Conservation (phyloP, 2,329 filamentous ascomycete genomes). For the Botryotinia narcissicola region DNA sequence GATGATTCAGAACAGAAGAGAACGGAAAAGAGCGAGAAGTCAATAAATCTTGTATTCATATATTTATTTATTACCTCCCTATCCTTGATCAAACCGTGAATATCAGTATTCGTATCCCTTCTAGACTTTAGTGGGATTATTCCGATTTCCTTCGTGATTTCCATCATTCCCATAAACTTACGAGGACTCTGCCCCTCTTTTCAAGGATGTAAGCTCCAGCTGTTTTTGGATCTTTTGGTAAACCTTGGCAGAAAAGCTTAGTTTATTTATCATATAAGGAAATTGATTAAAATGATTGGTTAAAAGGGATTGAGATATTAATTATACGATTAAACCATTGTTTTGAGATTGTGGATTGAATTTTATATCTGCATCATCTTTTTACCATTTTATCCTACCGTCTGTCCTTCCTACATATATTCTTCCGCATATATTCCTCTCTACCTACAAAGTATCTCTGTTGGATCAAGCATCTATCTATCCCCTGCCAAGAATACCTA, state of each 20-base stretch:
- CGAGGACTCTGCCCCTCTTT: background rate
- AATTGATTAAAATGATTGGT: background rate
- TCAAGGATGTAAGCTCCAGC: conserved; percentile 1
- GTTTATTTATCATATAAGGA: background rate
- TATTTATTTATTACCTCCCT: background rate
- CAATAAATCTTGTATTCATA: background rate
- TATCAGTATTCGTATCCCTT: background rate
- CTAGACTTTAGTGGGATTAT: background rate
- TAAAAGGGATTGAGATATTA: background rate
- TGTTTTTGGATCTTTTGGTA: background rate
- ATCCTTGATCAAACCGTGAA: background rate
- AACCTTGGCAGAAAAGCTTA: conserved; percentile 16
- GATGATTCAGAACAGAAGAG: background rate
- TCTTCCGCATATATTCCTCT: no score
- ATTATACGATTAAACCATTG: background rate
- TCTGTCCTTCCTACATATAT: background rate
- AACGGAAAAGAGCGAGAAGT: background rate
- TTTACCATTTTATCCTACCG: background rate
- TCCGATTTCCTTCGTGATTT: background rate
- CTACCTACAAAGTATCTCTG: no score
- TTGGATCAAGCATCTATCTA: background rate
- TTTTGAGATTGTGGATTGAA: background rate
- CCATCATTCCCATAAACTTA: background rate
- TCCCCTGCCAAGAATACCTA: conserved; percentile 18
- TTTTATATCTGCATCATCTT: conserved; percentile 5